phyloP scores from a whole-genome alignment of 176 grass and related monocot species.

The Carex littledalei region DNA sequence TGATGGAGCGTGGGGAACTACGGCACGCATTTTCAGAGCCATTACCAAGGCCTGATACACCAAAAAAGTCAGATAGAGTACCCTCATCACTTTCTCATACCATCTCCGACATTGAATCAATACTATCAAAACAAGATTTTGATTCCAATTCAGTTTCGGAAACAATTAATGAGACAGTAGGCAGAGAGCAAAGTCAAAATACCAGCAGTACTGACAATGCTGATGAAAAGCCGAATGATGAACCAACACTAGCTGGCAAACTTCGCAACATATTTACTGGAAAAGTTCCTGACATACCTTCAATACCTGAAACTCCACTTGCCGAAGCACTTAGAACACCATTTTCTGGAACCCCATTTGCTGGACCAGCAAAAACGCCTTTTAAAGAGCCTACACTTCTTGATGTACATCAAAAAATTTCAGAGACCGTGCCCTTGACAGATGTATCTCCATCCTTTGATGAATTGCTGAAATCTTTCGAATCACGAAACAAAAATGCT shows the following conservation, averaged over 20 bases:
- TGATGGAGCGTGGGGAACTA: constrained; percentile 31
- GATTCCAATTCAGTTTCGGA: background rate
- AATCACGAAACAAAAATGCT: constrained; percentile 34
- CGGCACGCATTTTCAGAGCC: background rate
- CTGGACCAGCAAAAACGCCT: background rate
- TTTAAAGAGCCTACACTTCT: background rate
- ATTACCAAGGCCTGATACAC: background rate
- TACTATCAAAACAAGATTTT: constrained; percentile 12
- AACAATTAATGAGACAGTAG: background rate
- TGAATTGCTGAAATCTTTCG: constrained; percentile 52
- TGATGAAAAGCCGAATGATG: constrained; percentile 1
- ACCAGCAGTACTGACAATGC: background rate
- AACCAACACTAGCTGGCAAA: constrained; percentile 12
- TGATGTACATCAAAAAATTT: background rate
- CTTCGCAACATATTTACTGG: constrained; percentile 21
- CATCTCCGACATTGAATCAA: constrained; percentile 11
- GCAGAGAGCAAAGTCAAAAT: background rate
- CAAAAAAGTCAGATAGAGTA: background rate
- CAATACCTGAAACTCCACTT: constrained; percentile 5
- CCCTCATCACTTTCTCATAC: background rate
- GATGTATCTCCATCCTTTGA: constrained; percentile 31
- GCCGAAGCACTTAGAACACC: background rate
- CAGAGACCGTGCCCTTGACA: background rate
- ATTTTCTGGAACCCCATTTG: constrained; percentile 3
- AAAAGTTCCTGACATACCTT: background rate